Evolutionary conservation across 768 basidiomycete genomes (phyloP), one percentile per base, ranked within the genome.

Genomic region (Boletus tylopilopsis): DNA sequence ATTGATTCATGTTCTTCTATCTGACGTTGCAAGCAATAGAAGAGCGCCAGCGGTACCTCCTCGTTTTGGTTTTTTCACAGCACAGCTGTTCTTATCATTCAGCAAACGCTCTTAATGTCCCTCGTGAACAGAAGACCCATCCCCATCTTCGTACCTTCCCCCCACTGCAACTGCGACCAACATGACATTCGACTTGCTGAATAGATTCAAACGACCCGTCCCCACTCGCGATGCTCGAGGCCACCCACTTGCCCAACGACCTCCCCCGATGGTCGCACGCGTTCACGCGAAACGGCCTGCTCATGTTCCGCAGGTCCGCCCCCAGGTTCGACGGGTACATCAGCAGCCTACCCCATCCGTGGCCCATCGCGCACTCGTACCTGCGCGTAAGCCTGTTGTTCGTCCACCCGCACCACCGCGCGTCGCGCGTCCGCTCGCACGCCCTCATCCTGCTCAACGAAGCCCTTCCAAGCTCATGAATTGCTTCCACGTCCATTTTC

Each of bases 11-110:
- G 21, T 27, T 38, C 51, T 67, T 66, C 62, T 61, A 63, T 67
- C 55, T 58, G 60, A 53, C 54, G 54, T 43, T 64, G 53, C 62
- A 63, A 38, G 23, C 50, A 42, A 51, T 48, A 67, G 54, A 67
- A 66, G 60, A 44, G 33, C 35, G 47, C 27, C 52, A 49, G 56
- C 63, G 58, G 60, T 55, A 67, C 32, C 43, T 24, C 62, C 58
- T 51, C 54, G 51, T 62, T 64, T 60, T 50, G 64, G 38, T 38
- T 48, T 35, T 47, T 56, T 52, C 58, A 55, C 60, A 53, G 53
- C 50, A 57, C 51, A 54, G 48, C 60, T 51, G 54, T 57, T 35
- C 65, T 67, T 66, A 66, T 64, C 64, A 63, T 67, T 35, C 35
- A 38, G 35, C 54, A 54, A 42, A 6, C 51, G 51, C 62, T 66